A percentile compares a stretch with the other conserved stretches of the same genome.
Conservation (phyloP, 2,329 filamentous ascomycete genomes). For the Bipolaris sorokiniana region DNA sequence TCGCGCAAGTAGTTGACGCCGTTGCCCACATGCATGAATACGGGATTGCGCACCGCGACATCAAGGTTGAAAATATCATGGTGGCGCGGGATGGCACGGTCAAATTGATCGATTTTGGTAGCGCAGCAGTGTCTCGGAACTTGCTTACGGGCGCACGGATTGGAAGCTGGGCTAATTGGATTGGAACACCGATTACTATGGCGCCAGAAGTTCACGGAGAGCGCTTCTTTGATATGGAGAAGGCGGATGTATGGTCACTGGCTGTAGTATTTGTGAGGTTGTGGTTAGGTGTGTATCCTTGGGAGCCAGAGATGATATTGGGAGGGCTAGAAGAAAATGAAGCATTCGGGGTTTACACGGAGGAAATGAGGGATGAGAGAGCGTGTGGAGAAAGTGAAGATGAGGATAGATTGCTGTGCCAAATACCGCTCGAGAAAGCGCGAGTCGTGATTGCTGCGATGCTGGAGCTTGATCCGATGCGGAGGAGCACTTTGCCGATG, state of each 20-base stretch:
- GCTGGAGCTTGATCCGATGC: not conserved
- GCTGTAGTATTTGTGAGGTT: not conserved
- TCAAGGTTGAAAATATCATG: not conserved
- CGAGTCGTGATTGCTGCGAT: not conserved
- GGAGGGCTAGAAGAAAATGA: not conserved
- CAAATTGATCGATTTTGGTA: not conserved
- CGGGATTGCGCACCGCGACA: not conserved
- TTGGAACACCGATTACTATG: not conserved
- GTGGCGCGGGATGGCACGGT: not conserved
- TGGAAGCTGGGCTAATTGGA: not conserved
- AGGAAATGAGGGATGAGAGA: not conserved
- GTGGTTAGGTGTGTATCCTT: not conserved
- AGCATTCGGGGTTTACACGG: not conserved
- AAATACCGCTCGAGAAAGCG: not conserved
- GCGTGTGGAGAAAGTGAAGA: not conserved
- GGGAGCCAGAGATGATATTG: not conserved
- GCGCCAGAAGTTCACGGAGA: not conserved
- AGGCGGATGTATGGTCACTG: not conserved
- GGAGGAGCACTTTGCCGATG: not conserved
- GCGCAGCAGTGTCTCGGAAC: not conserved
- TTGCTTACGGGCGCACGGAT: not conserved
- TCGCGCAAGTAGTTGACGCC: not conserved
- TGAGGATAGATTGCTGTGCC: not conserved
- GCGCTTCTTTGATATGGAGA: not conserved
- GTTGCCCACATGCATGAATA: not conserved